Evolutionary conservation across 2,329 filamentous ascomycete genomes (phyloP), one percentile per base, ranked within the genome.

Genomic region (Didymella sp.): DNA sequence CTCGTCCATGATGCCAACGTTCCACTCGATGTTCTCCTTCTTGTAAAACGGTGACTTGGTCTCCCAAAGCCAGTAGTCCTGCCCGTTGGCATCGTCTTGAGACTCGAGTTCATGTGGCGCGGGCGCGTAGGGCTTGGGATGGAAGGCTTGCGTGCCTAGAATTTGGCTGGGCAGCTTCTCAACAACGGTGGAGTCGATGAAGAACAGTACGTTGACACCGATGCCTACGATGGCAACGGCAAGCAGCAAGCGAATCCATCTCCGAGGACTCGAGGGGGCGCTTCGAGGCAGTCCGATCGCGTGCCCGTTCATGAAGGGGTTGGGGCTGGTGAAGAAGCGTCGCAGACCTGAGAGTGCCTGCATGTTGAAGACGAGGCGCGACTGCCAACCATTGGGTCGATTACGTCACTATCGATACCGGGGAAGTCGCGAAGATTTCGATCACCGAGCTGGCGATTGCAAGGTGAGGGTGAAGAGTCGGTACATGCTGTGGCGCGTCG

Each of bases 51-150:
- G 47, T 21, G 59, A 51, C 50, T 47, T 50, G 13, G 61, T 64
- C 12, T 60, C 40, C 61, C 59, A 62, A 12, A 50, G 47, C 61
- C 61, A 64, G 24, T 62, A 64, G 30, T 64, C 61, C 27, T 45
- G 49, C 3, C 53, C 56, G 19, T 54, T 52, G 25, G 15, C 24
- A 5, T 51, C 42, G 6, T 48, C 42, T 13, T 60, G 53, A 27
- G 46, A 35, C 17, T 51, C 50, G 27, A 47, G 33, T 11, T 37
- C 46, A 22, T 60, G 54, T 24, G 47, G 44, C 13, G 48, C 37
- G 19, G 41, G 42, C 33, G 44, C 50, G 17, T 51, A 55, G 2
- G 60, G 46, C n/a, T 50, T 24, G 41, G 58, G 58, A 38, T 60
- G 60, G 42, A 62, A 60, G 3, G 60, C 44, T 12, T 57, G 22